Conservation (phyloP, 2,329 filamentous ascomycete genomes). For the Tolypocladium nubicola region DNA sequence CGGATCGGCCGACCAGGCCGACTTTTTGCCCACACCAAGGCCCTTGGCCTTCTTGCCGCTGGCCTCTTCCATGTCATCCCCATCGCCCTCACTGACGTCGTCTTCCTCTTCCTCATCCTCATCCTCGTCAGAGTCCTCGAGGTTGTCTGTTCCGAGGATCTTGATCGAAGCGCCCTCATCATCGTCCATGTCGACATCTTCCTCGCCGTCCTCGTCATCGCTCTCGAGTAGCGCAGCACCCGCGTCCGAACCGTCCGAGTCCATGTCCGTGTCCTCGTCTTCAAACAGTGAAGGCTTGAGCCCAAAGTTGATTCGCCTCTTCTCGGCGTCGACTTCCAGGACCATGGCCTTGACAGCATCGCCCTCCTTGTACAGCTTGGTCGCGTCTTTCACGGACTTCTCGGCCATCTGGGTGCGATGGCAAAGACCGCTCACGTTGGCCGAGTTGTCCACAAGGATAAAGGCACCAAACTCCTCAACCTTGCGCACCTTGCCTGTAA, state of each 20-base stretch:
- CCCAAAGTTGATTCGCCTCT: slow-evolving; percentile 76
- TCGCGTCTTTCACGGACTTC: slow-evolving; percentile 69
- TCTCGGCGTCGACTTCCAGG: slow-evolving; percentile 62
- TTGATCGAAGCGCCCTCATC: slow-evolving; percentile 26
- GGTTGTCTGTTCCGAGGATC: slow-evolving; percentile 36
- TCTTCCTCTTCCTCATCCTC: slow-evolving; percentile 20
- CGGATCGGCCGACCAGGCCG: slow-evolving; percentile 75
- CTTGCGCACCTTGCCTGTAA: slow-evolving; percentile 86
- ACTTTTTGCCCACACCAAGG: slow-evolving; percentile 55
- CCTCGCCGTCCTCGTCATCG: slow-evolving; percentile 35
- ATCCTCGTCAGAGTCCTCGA: slow-evolving; percentile 26
- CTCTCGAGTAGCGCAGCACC: slow-evolving; percentile 33
- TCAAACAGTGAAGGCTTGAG: slow-evolving; percentile 89
- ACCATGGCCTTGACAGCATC: slow-evolving; percentile 91
- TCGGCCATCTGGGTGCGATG: slow-evolving; percentile 90
- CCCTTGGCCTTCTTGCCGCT: slow-evolving; percentile 19
- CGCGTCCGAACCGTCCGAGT: slow-evolving; percentile 34
- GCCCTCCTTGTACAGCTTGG: slow-evolving; percentile 79
- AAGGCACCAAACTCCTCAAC: slow-evolving; percentile 95
- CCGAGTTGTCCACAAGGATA: slow-evolving; percentile 76
- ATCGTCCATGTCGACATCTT: slow-evolving; percentile 40
- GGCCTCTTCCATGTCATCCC: slow-evolving; percentile 30
- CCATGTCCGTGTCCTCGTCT: slow-evolving; percentile 44
- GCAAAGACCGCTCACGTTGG: slow-evolving; percentile 85
- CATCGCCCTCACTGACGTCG: slow-evolving; percentile 26